Base-by-base conservation (phyloP, 2,329 filamentous ascomycete genomes). In the Colletotrichum brevisporum region DNA sequence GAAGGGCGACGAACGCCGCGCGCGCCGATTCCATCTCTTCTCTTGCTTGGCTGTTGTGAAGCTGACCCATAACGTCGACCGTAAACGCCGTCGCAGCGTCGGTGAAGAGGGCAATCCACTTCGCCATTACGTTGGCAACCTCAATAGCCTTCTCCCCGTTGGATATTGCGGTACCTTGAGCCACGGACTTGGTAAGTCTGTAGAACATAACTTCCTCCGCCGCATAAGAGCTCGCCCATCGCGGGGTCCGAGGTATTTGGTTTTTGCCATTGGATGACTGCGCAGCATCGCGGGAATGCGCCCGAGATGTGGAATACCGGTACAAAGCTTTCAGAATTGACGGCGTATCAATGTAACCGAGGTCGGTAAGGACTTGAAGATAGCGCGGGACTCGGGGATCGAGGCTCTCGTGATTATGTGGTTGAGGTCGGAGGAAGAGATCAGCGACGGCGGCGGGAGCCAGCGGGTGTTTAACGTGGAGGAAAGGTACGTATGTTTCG, bases 151-250 rank as follows among this genome's bases (percentile, higher is more conserved):
- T 83, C 31, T 82, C 77, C 16, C 79, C 75, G 26, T 81, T 82
- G 65, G 77, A 80, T 55, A 89, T 86, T 1, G 83, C 84, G 1
- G 76, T 79, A 0, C 85, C 87, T 55, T 87, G 82, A 1, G 85
- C 92, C 58, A 98, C 94, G 0, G 91, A 92, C 80, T 97, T 97
- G 2, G 94, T 94, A 58, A 99, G 94, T 4, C 95, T 91, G 79
- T 97, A 97, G 76, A 98, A 92, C 80, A 98, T 93, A 58, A 96
- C 91, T 81, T 98, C 97, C 78, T 99, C 96, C 0, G 92, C 79
- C 69, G 82, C 82, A 71, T 88, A 90, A 1, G 89, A 90, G 76
- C 80, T 87, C 59, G 78, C 81, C 89, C 89, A 91, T 69, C 84
- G 78, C 36, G 77, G 47, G 9, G 71, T 43, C 27, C 71, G 72